Conservation (phyloP, 192 early-diverging fungal species). For the Coemansia sp. region DNA sequence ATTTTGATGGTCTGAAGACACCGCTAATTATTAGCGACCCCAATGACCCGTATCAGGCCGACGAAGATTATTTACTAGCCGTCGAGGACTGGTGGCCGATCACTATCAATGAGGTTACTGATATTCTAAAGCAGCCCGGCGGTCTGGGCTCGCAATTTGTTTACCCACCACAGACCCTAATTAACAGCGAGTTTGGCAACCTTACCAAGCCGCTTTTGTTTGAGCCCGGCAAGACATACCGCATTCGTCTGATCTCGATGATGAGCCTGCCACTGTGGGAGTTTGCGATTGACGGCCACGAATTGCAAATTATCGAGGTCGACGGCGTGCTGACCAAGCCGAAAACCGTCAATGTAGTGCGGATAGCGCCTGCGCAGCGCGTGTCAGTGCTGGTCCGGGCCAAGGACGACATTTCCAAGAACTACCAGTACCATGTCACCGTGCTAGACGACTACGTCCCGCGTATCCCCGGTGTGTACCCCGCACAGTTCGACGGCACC, state of each 20-base stretch:
- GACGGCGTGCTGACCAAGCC: constrained; percentile 64
- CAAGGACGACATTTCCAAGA: constrained; percentile 50
- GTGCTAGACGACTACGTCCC: constrained; percentile 72
- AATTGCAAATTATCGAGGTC: constrained; percentile 71
- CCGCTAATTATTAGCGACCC: constrained; percentile 66
- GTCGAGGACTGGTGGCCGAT: constrained; percentile 69
- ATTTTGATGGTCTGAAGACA: constrained; percentile 76
- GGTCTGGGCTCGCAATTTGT: neutral
- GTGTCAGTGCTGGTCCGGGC: constrained; percentile 72
- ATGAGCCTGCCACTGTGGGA: constrained; percentile 63
- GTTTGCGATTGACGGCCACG: constrained; percentile 71
- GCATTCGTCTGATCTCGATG: constrained; percentile 73
- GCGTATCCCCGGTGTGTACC: constrained; percentile 54
- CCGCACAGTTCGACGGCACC: constrained; percentile 54
- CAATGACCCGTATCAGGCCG: constrained; percentile 33
- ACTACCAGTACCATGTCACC: constrained; percentile 71
- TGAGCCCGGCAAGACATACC: constrained; percentile 70
- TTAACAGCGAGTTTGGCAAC: constrained; percentile 38
- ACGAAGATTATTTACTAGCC: constrained; percentile 61
- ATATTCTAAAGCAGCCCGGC: neutral
- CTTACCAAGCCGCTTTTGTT: constrained; percentile 54
- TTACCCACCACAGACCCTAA: constrained; percentile 16
- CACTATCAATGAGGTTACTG: constrained; percentile 24
- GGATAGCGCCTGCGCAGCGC: constrained; percentile 68
- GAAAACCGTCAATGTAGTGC: constrained; percentile 50